phyloP scores from a whole-genome alignment of 805 yeast species.

The Sungouiozyma ichnusensis region DNA sequence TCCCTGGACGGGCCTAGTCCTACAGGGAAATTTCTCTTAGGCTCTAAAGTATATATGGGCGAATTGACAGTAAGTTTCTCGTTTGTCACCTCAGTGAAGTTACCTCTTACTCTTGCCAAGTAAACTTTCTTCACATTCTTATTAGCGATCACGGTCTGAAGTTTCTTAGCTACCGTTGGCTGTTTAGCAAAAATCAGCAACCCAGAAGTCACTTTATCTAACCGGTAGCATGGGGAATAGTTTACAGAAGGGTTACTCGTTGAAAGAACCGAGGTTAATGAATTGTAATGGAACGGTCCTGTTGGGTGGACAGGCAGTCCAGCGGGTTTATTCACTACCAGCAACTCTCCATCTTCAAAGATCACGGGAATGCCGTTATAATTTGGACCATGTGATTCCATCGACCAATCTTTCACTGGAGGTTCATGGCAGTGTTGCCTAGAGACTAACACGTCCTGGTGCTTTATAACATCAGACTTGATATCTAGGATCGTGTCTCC shows the following conservation, averaged over 20 bases:
- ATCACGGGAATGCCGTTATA: slow-evolving; percentile 47
- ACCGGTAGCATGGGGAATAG: slow-evolving; percentile 76
- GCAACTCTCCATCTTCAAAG: slow-evolving; percentile 58
- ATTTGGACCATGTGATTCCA: background rate
- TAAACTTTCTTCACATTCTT: slow-evolving; percentile 67
- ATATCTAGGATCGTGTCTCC: slow-evolving; percentile 10
- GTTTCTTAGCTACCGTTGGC: slow-evolving; percentile 45
- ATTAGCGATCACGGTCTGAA: slow-evolving; percentile 46
- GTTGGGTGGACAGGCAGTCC: slow-evolving; percentile 96
- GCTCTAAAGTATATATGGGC: slow-evolving; percentile 61
- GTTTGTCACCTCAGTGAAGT: slow-evolving; percentile 43
- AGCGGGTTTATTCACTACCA: slow-evolving; percentile 84
- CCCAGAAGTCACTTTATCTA: slow-evolving; percentile 89
- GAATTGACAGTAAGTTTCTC: slow-evolving; percentile 8
- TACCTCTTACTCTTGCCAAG: slow-evolving; percentile 77
- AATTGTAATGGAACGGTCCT: slow-evolving; percentile 64
- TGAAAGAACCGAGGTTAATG: slow-evolving; percentile 51
- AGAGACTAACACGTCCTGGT: slow-evolving; percentile 21
- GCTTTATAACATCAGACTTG: slow-evolving; percentile 9
- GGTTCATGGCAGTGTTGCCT: slow-evolving; percentile 80
- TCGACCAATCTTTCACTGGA: slow-evolving; percentile 42
- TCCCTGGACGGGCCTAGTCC: slow-evolving; percentile 37
- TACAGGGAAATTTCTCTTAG: slow-evolving; percentile 52
- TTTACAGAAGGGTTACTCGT: slow-evolving; percentile 45
- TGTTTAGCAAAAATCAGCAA: slow-evolving; percentile 47